Base-by-base conservation (phyloP, 2,329 filamentous ascomycete species). In the Cercospora sp. region DNA sequence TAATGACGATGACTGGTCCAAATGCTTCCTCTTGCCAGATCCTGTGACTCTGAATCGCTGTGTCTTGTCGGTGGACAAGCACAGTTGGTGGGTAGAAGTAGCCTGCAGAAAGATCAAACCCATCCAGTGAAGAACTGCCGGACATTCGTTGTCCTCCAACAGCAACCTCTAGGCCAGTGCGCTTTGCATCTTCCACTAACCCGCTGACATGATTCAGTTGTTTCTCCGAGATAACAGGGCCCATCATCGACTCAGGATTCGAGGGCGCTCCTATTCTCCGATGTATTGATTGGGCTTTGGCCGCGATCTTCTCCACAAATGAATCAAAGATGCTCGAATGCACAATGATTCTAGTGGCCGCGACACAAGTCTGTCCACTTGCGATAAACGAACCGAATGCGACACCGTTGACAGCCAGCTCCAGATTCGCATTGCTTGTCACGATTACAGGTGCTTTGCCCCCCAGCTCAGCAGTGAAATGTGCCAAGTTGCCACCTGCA, bases 201-300 rank as follows among this genome's bases (percentile, higher is more conserved):
- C 71, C 88, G 89, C 76, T 92, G 88, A 12, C 82, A 77, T 76
- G 89, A 87, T 8, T 87, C 88, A 63, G 91, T 85, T 76, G 84
- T 72, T 82, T 84, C 5, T 81, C 82, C 0, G 88, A 90, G 36
- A 91, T 85, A 1, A 91, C 78, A 0, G 87, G 86, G 0, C 89
- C 89, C 84, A 91, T 91, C 77, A 86, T 86, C 0, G 86, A 89
- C 1, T 82, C 81, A 90, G 89, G 0, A 89, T 91, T 1, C 89
- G 89, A 76, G 91, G 90, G 81, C 87, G 90, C 1, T 88, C 91
- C 58, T 80, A 83, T 73, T 87, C 85, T 9, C 84, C 83, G 76
- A 90, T 91, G 0, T 89, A 75, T 92, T 85, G 65, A 85, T n/a
- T 89, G 89, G 5, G 91, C 83, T 60, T 88, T 86, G 70, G 84